Percentiles rank a stretch among this genome's conserved stretches.
These are phyloP conservation scores for Kwoniella heveanensis DNA, from an alignment of 768 basidiomycete species.

Conservation along the genomic window DNA sequence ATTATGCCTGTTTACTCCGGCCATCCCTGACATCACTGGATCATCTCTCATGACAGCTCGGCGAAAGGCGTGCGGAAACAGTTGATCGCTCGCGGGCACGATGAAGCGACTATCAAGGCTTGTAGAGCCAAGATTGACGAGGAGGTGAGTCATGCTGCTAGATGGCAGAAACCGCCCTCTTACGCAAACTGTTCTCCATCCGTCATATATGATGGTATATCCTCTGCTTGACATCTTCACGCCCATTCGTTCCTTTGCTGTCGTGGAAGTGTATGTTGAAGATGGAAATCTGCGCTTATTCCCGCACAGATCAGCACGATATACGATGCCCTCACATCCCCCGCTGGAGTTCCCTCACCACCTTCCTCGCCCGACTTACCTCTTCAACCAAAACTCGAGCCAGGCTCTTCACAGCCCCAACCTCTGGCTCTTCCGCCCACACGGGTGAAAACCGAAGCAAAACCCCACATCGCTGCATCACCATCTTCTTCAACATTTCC, in stretches of 20 bases:
- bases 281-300: neutral
- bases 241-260: too few species aligned
- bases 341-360: conserved; percentile 3
- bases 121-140: conserved; percentile 70
- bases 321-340: conserved; percentile 43
- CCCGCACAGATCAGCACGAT: conserved; percentile 38
- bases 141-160: conserved; percentile 61
- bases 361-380: conserved; percentile 26
- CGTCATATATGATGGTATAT: too few species aligned
- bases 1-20: too few species aligned
- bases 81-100: conserved; percentile 58
- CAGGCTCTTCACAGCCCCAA: conserved; percentile 35
- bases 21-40: too few species aligned
- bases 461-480: conserved; percentile 16
- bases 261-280: neutral
- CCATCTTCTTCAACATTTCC: conserved; percentile 12
- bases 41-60: too few species aligned
- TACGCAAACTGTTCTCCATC: too few species aligned
- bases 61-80: conserved; percentile 86
- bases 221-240: too few species aligned
- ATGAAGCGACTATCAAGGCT: conserved; percentile 66
- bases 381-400: conserved; percentile 18
- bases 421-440: conserved; percentile 12
- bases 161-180: neutral
- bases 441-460: conserved; percentile 22